phyloP scores from a whole-genome alignment of 2,329 filamentous ascomycete species.

The Sarocladium brachiariae region DNA sequence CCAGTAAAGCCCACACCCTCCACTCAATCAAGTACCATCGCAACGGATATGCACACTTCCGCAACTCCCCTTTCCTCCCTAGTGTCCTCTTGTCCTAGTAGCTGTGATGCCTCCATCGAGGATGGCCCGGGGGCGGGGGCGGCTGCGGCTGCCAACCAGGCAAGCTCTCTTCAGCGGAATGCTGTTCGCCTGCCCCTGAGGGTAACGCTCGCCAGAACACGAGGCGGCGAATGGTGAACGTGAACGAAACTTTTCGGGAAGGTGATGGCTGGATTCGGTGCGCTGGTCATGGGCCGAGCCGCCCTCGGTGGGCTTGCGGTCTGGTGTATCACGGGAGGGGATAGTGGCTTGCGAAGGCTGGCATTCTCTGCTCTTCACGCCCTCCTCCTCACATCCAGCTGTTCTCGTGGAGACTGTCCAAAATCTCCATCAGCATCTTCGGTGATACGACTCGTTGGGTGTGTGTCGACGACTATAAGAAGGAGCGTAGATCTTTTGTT shows the following conservation, averaged over 20 bases:
- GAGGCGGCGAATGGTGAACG: too few relatives aligned
- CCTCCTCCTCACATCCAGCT: too few relatives aligned
- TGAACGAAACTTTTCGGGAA: background rate
- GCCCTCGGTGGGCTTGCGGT: background rate
- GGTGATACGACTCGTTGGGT: too few relatives aligned
- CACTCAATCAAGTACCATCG: background rate
- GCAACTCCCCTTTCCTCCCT: too few relatives aligned
- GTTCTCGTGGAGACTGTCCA: too few relatives aligned
- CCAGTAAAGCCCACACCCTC: background rate
- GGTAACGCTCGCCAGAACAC: background rate
- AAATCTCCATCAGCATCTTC: too few relatives aligned
- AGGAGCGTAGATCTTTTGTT: background rate
- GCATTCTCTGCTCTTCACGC: background rate
- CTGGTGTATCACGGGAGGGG: conserved; percentile 1
- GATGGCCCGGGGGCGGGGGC: too few relatives aligned
- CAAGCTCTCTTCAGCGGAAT: background rate
- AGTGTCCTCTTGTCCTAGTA: background rate
- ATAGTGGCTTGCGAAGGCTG: background rate
- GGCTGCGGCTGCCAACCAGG: too few relatives aligned
- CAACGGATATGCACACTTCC: background rate
- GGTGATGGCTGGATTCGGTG: background rate
- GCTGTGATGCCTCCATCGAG: background rate
- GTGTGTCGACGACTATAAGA: conserved; percentile 5
- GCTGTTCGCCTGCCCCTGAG: background rate
- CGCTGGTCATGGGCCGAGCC: conserved; percentile 1